These are phyloP conservation scores for Phallus indusiatus DNA, from an alignment of 768 basidiomycete species.

Conservation along the genomic window DNA sequence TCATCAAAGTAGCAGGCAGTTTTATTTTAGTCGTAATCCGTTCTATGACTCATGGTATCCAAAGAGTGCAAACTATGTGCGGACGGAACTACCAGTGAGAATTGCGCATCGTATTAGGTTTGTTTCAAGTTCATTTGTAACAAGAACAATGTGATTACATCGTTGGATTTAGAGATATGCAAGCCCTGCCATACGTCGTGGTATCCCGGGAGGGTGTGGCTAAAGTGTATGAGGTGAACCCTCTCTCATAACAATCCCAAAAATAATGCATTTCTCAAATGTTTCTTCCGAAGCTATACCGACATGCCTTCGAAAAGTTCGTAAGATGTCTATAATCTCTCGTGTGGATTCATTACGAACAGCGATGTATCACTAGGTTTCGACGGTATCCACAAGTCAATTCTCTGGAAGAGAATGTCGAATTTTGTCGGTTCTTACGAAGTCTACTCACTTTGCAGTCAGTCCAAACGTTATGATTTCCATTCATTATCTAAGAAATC, in stretches of 20 bases:
- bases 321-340: conserved; percentile 7
- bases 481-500: not conserved
- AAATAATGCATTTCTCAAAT: not conserved
- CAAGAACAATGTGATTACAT: not conserved
- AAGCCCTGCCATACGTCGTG: conserved; percentile 76
- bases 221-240: conserved; percentile 71
- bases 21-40: not conserved
- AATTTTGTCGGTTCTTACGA: conserved; percentile 66
- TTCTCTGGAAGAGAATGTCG: conserved; percentile 62
- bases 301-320: conserved; percentile 80
- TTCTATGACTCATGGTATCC: not conserved
- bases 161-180: conserved; percentile 49
- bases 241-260: not conserved
- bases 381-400: conserved; percentile 66
- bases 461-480: conserved; percentile 17
- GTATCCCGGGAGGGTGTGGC: conserved; percentile 79
- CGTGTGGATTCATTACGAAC: not conserved
- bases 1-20: conserved; percentile 49
- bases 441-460: conserved; percentile 69
- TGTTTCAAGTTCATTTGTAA: conserved; percentile 12
- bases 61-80: conserved; percentile 85
- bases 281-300: conserved; percentile 54
- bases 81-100: conserved; percentile 79
- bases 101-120: conserved; percentile 68
- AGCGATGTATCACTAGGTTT: conserved; percentile 35